Conservation (phyloP, 176 grass and related monocot species). For the Areca catechu region DNA sequence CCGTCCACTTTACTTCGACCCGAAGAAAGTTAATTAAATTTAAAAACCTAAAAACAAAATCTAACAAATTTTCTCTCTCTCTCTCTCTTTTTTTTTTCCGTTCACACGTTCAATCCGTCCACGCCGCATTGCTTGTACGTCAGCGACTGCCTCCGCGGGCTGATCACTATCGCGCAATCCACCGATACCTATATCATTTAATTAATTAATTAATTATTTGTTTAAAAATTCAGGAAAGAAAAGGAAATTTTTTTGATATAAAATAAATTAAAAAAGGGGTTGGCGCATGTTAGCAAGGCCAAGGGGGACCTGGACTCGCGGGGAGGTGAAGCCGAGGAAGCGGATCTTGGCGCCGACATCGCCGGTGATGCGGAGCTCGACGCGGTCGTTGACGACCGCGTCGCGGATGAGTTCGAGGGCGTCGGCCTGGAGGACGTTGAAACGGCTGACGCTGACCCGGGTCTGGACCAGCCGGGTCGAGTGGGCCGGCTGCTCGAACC, state of each 20-base stretch:
- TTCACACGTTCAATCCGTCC: conserved; percentile 70
- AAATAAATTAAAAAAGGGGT: too few species aligned
- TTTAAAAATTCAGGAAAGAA: too few species aligned
- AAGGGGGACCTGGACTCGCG: conserved; percentile 63
- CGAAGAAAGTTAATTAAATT: too few species aligned
- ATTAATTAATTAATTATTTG: too few species aligned
- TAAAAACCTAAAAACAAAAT: too few species aligned
- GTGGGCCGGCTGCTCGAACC: conserved; percentile 92
- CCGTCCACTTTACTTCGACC: too few species aligned
- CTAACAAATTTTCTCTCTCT: neutral
- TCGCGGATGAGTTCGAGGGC: conserved; percentile 83
- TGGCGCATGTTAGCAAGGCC: too few species aligned
- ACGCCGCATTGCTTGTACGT: conserved; percentile 97
- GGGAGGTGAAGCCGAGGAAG: conserved; percentile 79
- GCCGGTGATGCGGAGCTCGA: conserved; percentile 87
- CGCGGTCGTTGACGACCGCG: conserved; percentile 70
- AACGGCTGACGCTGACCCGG: conserved; percentile 82
- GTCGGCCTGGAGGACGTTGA: conserved; percentile 89
- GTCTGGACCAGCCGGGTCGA: conserved; percentile 69
- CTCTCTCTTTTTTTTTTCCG: conserved; percentile 13
- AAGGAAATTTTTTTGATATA: too few species aligned
- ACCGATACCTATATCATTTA: conserved; percentile 53
- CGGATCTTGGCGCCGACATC: conserved; percentile 85
- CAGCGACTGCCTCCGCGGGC: conserved; percentile 77
- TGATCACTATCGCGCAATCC: conserved; percentile 91